Evolutionary conservation across 495 filamentous ascomycete species (phyloP), one percentile per base, ranked within the genome.

Genomic region (Penicillium canescens): DNA sequence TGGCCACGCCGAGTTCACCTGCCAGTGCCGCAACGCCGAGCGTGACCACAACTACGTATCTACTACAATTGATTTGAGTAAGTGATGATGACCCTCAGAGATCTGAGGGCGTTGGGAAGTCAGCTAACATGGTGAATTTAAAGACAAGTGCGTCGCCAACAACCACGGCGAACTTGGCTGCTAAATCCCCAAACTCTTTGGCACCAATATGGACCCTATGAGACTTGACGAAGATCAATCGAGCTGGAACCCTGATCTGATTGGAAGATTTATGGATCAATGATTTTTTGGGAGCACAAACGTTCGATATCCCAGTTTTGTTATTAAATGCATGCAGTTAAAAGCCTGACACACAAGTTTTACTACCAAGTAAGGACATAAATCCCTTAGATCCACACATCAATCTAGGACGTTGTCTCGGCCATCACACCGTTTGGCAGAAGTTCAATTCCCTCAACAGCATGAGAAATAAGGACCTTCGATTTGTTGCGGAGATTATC

Each of bases 391-490:
- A 9, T 31, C 28, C 28, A 31, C 5, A 31, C 6, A 31, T 31
- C 28, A 31, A 31, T 60, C 0, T 79, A 78, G 54, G 80, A 73
- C 1, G 39, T 28, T 14, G 65, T 66, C n/a, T 59, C 52, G 33
- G 74, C 69, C 6, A 26, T 40, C 3, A 75, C 70, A 10, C 63
- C 60, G 35, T 31, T 61, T 44, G 2, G 55, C 48, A 6, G 38
- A 6, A n/a, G 61, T 40, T 8, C 60, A 46, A 33, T 80, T 63
- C n/a, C 61, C 61, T 47, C 46, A 8, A 75, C 72, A 14, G 50
- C 54, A 46, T 66, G 69, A 2, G 57, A 64, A n/a, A 61, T 57
- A 3, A 56, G 59, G 18, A 82, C 55, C 13, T 59, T 65, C 1
- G 65, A 58, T 35, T 74, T 71, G 20, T 70, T 63, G 13, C 44